Conservation (phyloP, 345 rosid species). For the Syzygium grande region DNA sequence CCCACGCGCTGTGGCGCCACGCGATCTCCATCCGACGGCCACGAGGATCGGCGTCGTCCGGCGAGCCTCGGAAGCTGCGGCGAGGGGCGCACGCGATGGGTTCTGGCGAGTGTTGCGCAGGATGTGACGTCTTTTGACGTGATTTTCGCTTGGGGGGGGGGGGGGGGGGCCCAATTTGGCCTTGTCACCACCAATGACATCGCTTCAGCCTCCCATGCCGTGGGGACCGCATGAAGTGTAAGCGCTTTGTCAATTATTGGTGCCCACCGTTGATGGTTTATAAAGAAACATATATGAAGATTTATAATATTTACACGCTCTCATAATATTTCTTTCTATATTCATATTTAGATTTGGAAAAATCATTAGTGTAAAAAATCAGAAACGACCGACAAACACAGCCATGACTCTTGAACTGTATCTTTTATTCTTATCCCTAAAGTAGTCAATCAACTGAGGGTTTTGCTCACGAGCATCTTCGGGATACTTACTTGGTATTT, state of each 20-base stretch:
- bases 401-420: not conserved
- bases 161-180: not conserved
- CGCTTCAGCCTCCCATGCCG: not conserved
- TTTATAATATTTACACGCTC: too few species aligned
- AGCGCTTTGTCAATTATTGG: not conserved
- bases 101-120: not conserved
- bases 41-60: not conserved
- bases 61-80: not conserved
- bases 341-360: not conserved
- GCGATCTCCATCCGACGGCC: not conserved
- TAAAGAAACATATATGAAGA: not conserved
- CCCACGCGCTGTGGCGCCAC: not conserved
- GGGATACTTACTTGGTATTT: not conserved
- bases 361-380: not conserved
- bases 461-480: not conserved
- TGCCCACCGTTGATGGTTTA: not conserved
- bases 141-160: not conserved
- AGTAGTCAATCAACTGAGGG: not conserved
- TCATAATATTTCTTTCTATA: not conserved
- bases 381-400: not conserved
- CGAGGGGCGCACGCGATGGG: not conserved
- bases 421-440: not conserved
- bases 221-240: not conserved
- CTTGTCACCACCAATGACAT: not conserved
- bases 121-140: not conserved